These are phyloP conservation scores for Neurospora sp. DNA, from an alignment of 495 filamentous ascomycete species.

Conservation along the genomic window DNA sequence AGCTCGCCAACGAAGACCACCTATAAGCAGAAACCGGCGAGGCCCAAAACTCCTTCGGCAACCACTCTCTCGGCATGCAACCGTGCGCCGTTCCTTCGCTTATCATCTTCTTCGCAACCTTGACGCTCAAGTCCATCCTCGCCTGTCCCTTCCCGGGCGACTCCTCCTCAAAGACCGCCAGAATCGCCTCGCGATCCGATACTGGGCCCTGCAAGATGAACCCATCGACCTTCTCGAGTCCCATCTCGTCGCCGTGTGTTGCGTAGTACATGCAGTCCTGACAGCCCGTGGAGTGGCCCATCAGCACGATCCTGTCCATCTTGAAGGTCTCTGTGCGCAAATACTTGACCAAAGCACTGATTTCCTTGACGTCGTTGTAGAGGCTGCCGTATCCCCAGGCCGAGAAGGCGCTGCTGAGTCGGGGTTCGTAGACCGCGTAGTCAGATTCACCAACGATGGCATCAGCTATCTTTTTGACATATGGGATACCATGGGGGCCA, in stretches of 20 bases:
- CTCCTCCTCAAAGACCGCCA: slow-evolving; percentile 25
- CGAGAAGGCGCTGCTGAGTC: slow-evolving; percentile 44
- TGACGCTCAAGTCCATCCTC: slow-evolving; percentile 39
- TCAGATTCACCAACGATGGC: slow-evolving; percentile 20
- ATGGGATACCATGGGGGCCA: slow-evolving; percentile 59
- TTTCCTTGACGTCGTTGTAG: slow-evolving; percentile 60
- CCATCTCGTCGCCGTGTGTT: not conserved
- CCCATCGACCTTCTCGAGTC: slow-evolving; percentile 53
- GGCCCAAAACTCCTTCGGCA: slow-evolving; percentile 35
- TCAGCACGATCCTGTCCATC: slow-evolving; percentile 58
- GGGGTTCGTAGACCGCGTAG: slow-evolving; percentile 35
- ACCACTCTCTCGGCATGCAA: slow-evolving; percentile 44
- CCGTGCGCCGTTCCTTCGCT: slow-evolving; percentile 41
- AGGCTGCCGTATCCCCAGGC: slow-evolving; percentile 68
- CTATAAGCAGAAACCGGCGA: slow-evolving; percentile 56
- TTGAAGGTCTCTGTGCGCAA: slow-evolving; percentile 35
- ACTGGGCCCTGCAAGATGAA: slow-evolving; percentile 75
- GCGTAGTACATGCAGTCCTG: slow-evolving; percentile 72
- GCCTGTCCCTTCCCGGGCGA: not conserved
- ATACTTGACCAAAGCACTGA: slow-evolving; percentile 61
- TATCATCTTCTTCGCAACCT: slow-evolving; percentile 44
- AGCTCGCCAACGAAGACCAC: slow-evolving; percentile 56
- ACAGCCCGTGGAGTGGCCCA: slow-evolving; percentile 81
- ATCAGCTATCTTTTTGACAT: slow-evolving; percentile 54
- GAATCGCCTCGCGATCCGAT: slow-evolving; percentile 64